phyloP scores from a whole-genome alignment of 495 filamentous ascomycete genomes.

The Annulohypoxylon maeteangense region DNA sequence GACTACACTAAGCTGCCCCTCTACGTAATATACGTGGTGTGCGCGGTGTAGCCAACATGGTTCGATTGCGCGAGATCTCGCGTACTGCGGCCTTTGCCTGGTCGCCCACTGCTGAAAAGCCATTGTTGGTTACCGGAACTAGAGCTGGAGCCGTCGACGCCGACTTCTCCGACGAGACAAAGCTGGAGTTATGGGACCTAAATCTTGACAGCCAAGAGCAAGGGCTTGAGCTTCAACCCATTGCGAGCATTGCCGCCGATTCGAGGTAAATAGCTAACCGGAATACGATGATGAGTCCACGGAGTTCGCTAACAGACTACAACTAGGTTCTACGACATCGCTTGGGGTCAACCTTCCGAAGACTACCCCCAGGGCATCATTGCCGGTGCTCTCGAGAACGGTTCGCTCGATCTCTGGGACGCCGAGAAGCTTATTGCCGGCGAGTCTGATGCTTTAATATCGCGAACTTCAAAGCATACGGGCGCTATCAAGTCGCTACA shows the following conservation, averaged over 20 bases:
- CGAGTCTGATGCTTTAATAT: slow-evolving; percentile 78
- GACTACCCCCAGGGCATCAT: slow-evolving; percentile 85
- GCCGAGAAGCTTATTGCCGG: slow-evolving; percentile 83
- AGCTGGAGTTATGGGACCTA: slow-evolving; percentile 96
- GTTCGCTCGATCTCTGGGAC: slow-evolving; percentile 95
- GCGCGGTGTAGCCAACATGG: slow-evolving; percentile 72
- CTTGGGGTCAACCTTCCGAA: slow-evolving; percentile 84
- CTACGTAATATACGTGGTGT: slow-evolving; percentile 13
- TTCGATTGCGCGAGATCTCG: slow-evolving; percentile 92
- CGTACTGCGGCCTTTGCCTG: slow-evolving; percentile 97
- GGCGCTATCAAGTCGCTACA: slow-evolving; percentile 95
- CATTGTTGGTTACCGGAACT: slow-evolving; percentile 93
- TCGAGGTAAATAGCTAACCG: slow-evolving; percentile 72
- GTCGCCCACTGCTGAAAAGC: slow-evolving; percentile 79
- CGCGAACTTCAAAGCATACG: slow-evolving; percentile 89
- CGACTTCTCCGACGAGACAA: slow-evolving; percentile 97
- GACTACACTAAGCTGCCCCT: slow-evolving; percentile 24
- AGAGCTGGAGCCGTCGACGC: slow-evolving; percentile 93
- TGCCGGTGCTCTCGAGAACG: slow-evolving; percentile 95
- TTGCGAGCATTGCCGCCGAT: slow-evolving; percentile 84
- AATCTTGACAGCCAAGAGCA: slow-evolving; percentile 77
- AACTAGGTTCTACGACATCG: slow-evolving; percentile 92
- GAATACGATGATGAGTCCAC: neutral
- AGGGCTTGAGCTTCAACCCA: slow-evolving; percentile 83
- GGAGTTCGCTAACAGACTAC: slow-evolving; percentile 29